Conservation (phyloP, 495 filamentous ascomycete genomes). For the Talaromyces nanjingensis region DNA sequence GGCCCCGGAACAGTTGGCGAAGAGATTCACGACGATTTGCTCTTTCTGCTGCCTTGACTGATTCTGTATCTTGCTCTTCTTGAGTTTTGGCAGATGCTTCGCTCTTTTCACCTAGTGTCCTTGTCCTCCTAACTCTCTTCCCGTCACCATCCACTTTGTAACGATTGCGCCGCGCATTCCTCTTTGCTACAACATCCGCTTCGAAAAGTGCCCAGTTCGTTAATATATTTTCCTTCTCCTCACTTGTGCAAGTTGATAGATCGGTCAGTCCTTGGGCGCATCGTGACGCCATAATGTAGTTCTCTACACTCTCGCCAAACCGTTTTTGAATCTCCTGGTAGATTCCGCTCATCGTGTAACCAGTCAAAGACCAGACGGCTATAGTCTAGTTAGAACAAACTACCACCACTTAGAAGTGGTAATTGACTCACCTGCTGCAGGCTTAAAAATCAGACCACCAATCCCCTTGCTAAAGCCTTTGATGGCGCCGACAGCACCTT, state of each 20-base stretch:
- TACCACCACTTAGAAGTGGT: neutral
- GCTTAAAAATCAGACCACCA: slow-evolving; percentile 64
- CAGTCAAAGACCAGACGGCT: slow-evolving; percentile 57
- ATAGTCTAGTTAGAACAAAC: slow-evolving; percentile 6
- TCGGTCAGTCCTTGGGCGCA: slow-evolving; percentile 68
- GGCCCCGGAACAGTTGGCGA: neutral
- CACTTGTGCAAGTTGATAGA: slow-evolving; percentile 31
- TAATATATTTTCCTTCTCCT: slow-evolving; percentile 53
- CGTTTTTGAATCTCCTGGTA: slow-evolving; percentile 63
- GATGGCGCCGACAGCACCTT: slow-evolving; percentile 59
- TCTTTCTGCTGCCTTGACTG: slow-evolving; percentile 16
- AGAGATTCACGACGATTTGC: neutral
- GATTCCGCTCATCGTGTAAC: slow-evolving; percentile 68
- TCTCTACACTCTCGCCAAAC: slow-evolving; percentile 55
- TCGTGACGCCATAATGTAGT: slow-evolving; percentile 66
- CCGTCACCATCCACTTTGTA: slow-evolving; percentile 25
- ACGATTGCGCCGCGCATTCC: slow-evolving; percentile 14
- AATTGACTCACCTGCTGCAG: slow-evolving; percentile 50
- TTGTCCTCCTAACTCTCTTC: slow-evolving; percentile 26
- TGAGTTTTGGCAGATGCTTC: slow-evolving; percentile 7
- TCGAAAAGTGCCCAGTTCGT: slow-evolving; percentile 48
- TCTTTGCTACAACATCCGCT: slow-evolving; percentile 46
- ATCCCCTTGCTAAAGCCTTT: slow-evolving; percentile 74
- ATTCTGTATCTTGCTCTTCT: neutral
- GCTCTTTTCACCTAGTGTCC: slow-evolving; percentile 11